These are phyloP conservation scores for Neoarthrinium moseri DNA, from an alignment of 2,329 filamentous ascomycete species.

Conservation along the genomic window DNA sequence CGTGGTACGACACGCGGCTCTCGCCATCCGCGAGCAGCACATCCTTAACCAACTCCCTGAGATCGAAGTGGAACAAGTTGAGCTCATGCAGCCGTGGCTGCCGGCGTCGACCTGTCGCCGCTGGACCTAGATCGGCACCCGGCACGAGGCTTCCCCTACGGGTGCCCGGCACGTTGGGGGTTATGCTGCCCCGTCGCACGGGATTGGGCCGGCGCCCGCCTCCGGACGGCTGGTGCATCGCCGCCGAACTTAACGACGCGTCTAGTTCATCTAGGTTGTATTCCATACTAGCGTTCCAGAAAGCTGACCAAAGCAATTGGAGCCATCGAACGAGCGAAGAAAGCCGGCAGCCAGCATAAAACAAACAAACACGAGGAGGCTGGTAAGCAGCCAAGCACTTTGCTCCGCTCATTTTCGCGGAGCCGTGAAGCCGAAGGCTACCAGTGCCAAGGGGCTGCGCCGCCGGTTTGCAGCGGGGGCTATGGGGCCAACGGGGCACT, in stretches of 20 bases:
- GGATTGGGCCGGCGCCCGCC: slow-evolving; percentile 12
- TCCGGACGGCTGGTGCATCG: slow-evolving; percentile 16
- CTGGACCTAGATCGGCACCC: background rate
- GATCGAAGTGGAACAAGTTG: slow-evolving; percentile 28
- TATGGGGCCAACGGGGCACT: background rate
- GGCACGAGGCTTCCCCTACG: slow-evolving; percentile 25
- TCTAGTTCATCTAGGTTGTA: slow-evolving; percentile 28
- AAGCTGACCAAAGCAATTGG: background rate
- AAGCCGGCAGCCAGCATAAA: slow-evolving; percentile 1
- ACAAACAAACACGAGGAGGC: background rate
- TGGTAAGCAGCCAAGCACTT: background rate
- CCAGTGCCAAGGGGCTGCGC: background rate
- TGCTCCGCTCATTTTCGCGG: background rate
- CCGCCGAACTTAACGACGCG: slow-evolving; percentile 21
- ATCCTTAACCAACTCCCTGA: slow-evolving; percentile 23
- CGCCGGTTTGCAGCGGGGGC: no score
- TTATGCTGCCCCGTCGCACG: background rate
- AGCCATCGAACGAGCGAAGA: background rate
- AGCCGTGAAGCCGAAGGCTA: background rate
- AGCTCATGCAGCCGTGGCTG: slow-evolving; percentile 8
- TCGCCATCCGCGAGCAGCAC: slow-evolving; percentile 21
- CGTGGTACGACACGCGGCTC: slow-evolving; percentile 27
- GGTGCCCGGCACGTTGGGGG: slow-evolving; percentile 19
- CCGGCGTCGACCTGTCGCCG: slow-evolving; percentile 1
- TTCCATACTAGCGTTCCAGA: slow-evolving; percentile 14